Evolutionary conservation across 208 protist species (phyloP).

Genomic region (Trichomonas gallinae): DNA sequence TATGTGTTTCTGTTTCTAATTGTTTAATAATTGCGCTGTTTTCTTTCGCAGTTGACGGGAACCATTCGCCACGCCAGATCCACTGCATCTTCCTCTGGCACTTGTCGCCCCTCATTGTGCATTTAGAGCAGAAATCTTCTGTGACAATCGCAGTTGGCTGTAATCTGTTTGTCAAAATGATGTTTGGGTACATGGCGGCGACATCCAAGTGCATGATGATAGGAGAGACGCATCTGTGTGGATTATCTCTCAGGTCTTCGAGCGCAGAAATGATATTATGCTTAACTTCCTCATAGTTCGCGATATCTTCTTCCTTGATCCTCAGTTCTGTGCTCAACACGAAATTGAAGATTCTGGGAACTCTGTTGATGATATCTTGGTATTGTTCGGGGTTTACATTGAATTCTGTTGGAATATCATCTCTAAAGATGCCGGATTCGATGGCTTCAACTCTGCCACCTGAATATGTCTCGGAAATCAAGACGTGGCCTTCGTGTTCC

Average conservation of each 20-base stretch:
- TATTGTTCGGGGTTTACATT: slow-evolving; percentile 55
- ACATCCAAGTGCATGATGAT: slow-evolving; percentile 98
- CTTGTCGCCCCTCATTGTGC: slow-evolving; percentile 33
- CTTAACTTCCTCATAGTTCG: slow-evolving; percentile 64
- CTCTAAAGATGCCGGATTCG: slow-evolving; percentile 83
- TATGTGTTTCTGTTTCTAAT: slow-evolving; percentile 18
- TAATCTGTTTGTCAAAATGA: slow-evolving; percentile 99
- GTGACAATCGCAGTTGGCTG: slow-evolving; percentile 76
- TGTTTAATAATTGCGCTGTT: slow-evolving; percentile 17
- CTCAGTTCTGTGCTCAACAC: slow-evolving; percentile 24
- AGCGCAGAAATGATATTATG: slow-evolving; percentile 59
- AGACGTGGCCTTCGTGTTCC: slow-evolving; percentile 74
- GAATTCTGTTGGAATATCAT: slow-evolving; percentile 81
- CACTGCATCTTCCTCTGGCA: slow-evolving; percentile 91
- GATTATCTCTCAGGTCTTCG: slow-evolving; percentile 58
- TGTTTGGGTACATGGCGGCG: slow-evolving; percentile 99
- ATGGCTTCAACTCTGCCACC: slow-evolving; percentile 79
- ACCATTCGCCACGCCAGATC: slow-evolving; percentile 90
- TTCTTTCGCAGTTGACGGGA: slow-evolving; percentile 58
- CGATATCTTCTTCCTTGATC: slow-evolving; percentile 54
- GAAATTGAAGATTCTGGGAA: slow-evolving; percentile 28
- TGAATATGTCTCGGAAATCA: slow-evolving; percentile 98
- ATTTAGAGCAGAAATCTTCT: slow-evolving; percentile 72
- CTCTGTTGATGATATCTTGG: slow-evolving; percentile 31
- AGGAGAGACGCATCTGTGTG: slow-evolving; percentile 58